Base-by-base conservation (phyloP, 352 stramenopile species). In the Pythium plurisporium region DNA sequence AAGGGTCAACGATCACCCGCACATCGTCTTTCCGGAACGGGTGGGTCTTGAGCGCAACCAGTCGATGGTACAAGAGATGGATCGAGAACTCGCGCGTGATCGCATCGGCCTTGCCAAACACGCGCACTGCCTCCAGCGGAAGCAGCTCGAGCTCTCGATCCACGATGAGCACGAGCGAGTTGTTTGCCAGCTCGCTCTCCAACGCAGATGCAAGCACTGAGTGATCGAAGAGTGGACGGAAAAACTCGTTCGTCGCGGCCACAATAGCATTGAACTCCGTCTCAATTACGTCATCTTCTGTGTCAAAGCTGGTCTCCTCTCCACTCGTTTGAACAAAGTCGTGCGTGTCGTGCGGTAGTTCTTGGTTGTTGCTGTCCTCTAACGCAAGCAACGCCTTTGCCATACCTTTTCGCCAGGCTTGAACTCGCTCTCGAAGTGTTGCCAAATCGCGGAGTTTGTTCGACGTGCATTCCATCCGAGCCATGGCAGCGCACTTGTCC, bases 81-180 rank as follows among this genome's bases (percentile, higher is more conserved):
- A 91, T 71, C 4, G 81, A 90, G 41, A 91, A 79, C 15, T 94
- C 83, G 1, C 81, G 74, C 4, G 74, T 59, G 20, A 89, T 82
- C 0, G 67, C 72, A 12, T 87, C 78, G 0, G 70, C 75, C 11
- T 70, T 61, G 12, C 78, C 69, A 3, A 88, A 49, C 11, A 55
- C 58, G 4, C 73, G 64, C 9, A 90, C 22, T 10, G 74, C 69
- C 48, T 89, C 80, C 7, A 91, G 60, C 0, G 83, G 83, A 3
- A 93, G 40, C 8, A 51, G 54, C 8, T 71, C 65, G 31, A 93
- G 34, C 9, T 71, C 73, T 12, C 64, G 65, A 60, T 93, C 81
- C 4, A 86, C 48, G 0, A 93, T 63, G 5, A 93, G 60, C 15
- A 79, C 52, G 1, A 89, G 46, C 3, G 67, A 63, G 40, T 79